Evolutionary conservation across 2,329 filamentous ascomycete species (phyloP).

Genomic region (Exophiala sp.): DNA sequence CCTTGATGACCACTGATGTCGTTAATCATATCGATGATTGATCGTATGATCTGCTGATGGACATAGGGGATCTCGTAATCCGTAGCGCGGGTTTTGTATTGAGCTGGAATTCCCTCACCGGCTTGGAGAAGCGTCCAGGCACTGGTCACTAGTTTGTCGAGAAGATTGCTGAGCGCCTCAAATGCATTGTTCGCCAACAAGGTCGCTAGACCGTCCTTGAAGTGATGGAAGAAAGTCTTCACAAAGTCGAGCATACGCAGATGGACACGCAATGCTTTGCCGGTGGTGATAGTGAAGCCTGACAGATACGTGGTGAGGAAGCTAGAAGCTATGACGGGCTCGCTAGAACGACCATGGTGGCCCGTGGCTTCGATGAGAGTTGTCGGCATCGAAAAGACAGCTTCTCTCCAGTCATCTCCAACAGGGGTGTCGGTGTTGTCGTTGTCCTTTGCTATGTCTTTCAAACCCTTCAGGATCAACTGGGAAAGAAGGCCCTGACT

Average conservation of each 20-base stretch:
- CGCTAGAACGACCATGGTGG: conserved; percentile 55
- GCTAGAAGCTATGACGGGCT: conserved; percentile 72
- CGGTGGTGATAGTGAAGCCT: conserved; percentile 74
- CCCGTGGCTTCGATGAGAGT: conserved; percentile 48
- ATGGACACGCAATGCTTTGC: conserved; percentile 74
- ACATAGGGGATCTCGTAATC: conserved; percentile 93
- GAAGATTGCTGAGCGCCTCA: conserved; percentile 81
- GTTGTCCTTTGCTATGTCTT: conserved; percentile 63
- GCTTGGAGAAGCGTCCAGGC: conserved; percentile 61
- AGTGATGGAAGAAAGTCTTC: conserved; percentile 78
- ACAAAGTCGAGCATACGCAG: conserved; percentile 80
- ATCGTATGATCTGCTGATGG: conserved; percentile 87
- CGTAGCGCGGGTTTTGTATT: conserved; percentile 72
- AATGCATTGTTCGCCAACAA: conserved; percentile 78
- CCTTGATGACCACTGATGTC: conserved; percentile 82
- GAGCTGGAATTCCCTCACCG: conserved; percentile 64
- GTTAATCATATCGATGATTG: conserved; percentile 91
- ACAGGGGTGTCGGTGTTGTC: conserved; percentile 56
- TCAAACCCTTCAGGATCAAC: conserved; percentile 81
- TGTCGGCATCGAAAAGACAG: conserved; percentile 79
- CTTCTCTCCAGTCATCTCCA: conserved; percentile 82
- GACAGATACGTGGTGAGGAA: conserved; percentile 87
- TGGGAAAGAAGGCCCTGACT: conserved; percentile 95
- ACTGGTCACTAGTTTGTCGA: conserved; percentile 68
- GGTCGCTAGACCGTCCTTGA: conserved; percentile 75